Base-by-base conservation (phyloP, 106 monocot species). In the Xerophyta viscosa region DNA sequence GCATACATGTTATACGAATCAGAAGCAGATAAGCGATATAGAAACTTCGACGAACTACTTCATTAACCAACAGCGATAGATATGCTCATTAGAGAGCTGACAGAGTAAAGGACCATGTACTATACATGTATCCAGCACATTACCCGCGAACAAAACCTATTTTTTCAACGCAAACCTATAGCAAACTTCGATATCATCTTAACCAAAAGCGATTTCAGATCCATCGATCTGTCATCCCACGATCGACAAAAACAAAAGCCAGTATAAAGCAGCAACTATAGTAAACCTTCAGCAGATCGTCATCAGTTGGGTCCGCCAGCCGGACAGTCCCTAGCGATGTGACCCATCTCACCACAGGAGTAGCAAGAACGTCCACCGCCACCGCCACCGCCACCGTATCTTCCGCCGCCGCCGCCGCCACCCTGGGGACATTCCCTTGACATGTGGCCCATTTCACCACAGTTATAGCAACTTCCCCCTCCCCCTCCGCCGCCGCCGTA, bases 401-500 rank as follows among this genome's bases (percentile, higher is more conserved):
- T 33, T 19, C 54, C 67, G 27, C 46, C 65, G 9, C 68, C 56
- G 0, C 71, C 69, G 1, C 80, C 66, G 0, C 63, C 63, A 21
- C 61, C 62, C 49, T 51, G 26, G 53, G 13, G 17, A 56, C 78
- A 78, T n/a, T 78, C 78, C 46, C 78, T 66, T 0, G 78, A 71
- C 2, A 78, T 15, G 27, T 78, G 78, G 27, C 78, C 78, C 25
- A 31, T 23, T 46, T 57, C 60, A 10, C 78, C 78, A 47, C 78
- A 78, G 46, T 29, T 72, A 20, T 72, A 78, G 37, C 78, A 78
- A 3, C 43, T 66, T 4, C 61, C 77, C 3, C 81, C 81, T 2
- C 72, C 76, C 0, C 71, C 70, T 6, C 66, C 73, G 6, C 62
- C 72, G 4, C 61, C 53, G 15, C 56, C 31, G 23, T 22, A 18